Evolutionary conservation across 1,139 yeast species (phyloP), one percentile per base, ranked within the genome.

Genomic region (Candida sojae): DNA sequence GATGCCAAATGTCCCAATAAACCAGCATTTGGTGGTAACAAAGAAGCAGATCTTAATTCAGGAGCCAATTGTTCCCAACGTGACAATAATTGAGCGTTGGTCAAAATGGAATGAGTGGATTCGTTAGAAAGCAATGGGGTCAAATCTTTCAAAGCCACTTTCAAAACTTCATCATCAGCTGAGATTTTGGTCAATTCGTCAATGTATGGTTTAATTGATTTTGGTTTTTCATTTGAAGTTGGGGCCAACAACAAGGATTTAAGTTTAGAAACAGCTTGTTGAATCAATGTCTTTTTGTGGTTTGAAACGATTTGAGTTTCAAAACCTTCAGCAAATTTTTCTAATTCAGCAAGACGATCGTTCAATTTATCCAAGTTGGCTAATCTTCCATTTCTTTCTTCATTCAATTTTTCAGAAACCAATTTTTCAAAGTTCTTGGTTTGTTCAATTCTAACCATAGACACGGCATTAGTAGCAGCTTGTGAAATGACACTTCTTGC

Each of bases 11-110:
- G 97, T 39, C 97, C 98, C 59, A 93, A 80, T 50, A 93, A 80
- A 60, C 99, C 99, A 31, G 99, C 96, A 64, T 92, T 88, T 58
- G 96, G 96, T 45, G 98, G 98, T 54, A 89, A 79, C 58, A 91
- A 71, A 10, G 97, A 85, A 8, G 96, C 93, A 29, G 91, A 83
- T 67, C 96, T 85, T 62, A 93, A 82, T 68, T 92, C 96, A 17
- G 96, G 96, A 21, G 82, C 85, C 52, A 93, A 77, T 50, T 84
- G 73, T 56, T 84, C 83, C 87, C 93, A 87, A 66, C 91, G 80
- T 44, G 82, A 66, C 56, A 80, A 71, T 58, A 91, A 78, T 61
- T 93, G 93, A n/a, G 91, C 63, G 50, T 71, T 76, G 11, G 83
- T 75, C 54, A 85, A 73, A 41, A 86, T 77, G 9, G 91, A 86